phyloP scores from a whole-genome alignment of 2,329 filamentous ascomycete genomes.

The Drechslerella coelobrocha region DNA sequence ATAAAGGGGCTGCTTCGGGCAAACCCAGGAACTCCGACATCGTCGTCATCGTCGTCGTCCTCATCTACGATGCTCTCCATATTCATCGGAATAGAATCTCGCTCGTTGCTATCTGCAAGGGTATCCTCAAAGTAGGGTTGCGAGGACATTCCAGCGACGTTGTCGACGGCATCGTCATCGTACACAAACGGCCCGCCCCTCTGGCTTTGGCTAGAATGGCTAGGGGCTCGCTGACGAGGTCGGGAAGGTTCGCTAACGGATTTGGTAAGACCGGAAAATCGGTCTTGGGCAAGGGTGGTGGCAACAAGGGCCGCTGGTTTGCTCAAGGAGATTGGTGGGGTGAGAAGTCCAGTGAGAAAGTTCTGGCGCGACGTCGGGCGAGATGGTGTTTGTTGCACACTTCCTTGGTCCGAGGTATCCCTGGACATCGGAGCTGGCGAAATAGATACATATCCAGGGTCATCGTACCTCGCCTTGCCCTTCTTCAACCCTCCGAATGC shows the following conservation, averaged over 20 bases:
- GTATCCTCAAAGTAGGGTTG: conserved; percentile 53
- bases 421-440: conserved; percentile 52
- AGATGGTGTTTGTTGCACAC: conserved; percentile 48
- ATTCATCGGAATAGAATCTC: conserved; percentile 39
- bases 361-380: conserved; percentile 52
- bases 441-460: conserved; percentile 48
- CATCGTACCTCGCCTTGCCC: conserved; percentile 38
- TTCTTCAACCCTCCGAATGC: conserved; percentile 41
- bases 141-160: conserved; percentile 18
- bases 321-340: conserved; percentile 51
- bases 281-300: conserved; percentile 23
- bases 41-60: conserved; percentile 50
- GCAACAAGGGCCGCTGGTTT: conserved; percentile 36
- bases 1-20: conserved; percentile 39
- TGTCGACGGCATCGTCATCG: conserved; percentile 40
- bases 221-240: conserved; percentile 34
- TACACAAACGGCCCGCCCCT: conserved; percentile 38
- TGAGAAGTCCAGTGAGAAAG: conserved; percentile 54
- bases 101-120: conserved; percentile 46
- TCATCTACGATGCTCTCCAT: conserved; percentile 51
- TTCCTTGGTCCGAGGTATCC: conserved; percentile 51
- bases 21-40: conserved; percentile 51
- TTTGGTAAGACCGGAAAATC: conserved; percentile 23
- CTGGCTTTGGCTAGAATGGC: conserved; percentile 45
- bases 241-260: conserved; percentile 24